Conservation (phyloP, 2,329 filamentous ascomycete species). For the Aspergillus sp. region DNA sequence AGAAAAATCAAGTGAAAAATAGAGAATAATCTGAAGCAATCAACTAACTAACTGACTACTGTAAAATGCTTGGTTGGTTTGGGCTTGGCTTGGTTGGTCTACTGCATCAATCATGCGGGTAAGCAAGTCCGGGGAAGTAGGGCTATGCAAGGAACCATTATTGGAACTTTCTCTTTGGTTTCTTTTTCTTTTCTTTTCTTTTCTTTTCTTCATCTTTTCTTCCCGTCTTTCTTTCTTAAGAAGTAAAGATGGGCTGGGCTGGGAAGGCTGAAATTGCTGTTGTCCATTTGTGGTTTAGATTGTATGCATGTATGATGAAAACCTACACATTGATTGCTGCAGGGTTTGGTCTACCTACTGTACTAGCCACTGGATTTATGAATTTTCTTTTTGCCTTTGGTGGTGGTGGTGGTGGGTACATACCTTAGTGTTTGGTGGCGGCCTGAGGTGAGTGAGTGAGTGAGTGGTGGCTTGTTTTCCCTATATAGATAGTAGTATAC, state of each 20-base stretch:
- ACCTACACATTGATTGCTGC: not conserved
- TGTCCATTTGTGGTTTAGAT: not conserved
- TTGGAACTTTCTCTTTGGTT: not conserved
- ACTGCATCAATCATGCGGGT: not conserved
- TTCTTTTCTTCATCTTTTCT: not conserved
- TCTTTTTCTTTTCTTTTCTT: not conserved
- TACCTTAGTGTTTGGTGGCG: not conserved
- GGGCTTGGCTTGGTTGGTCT: not conserved
- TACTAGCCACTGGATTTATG: not conserved
- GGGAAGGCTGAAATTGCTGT: not conserved
- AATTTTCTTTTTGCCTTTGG: not conserved
- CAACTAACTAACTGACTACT: too few relatives aligned
- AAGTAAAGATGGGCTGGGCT: too few relatives aligned
- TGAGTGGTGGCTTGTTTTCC: not conserved
- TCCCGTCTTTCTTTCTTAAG: not conserved
- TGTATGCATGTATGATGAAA: not conserved
- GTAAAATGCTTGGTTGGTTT: not conserved
- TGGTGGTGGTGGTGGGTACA: not conserved
- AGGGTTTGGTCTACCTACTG: not conserved
- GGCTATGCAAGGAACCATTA: constrained; percentile 9
- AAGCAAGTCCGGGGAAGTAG: constrained; percentile 6
- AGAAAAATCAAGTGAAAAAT: too few relatives aligned
- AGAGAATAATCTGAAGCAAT: too few relatives aligned
- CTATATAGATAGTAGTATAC: too few relatives aligned
- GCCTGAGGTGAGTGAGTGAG: not conserved